Conservation (phyloP, 202 grass and related monocot genomes). For the Setaria viridis region DNA sequence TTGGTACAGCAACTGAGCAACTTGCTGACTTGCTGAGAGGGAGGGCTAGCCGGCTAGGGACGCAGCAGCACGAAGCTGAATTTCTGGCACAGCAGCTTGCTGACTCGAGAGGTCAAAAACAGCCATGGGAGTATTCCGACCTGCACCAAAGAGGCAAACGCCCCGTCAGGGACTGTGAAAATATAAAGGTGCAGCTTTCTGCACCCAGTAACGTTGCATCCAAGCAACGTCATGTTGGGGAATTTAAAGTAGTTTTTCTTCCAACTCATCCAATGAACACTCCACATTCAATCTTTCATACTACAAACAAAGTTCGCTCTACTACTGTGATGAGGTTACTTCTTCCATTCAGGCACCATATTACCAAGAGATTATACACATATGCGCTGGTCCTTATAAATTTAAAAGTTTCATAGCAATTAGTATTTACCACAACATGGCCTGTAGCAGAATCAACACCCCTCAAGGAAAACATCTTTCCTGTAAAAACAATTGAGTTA, state of each 20-base stretch:
- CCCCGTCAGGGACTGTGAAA: constrained; percentile 6
- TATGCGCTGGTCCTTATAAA: not conserved
- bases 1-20: constrained; percentile 18
- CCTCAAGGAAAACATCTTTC: constrained; percentile 60
- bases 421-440: constrained; percentile 49
- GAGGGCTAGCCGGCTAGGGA: not conserved
- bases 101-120: constrained; percentile 64
- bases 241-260: not conserved
- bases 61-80: constrained; percentile 11
- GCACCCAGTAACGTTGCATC: not conserved
- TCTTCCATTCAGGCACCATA: not conserved
- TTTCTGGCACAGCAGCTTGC: constrained; percentile 73
- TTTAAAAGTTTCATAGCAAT: not conserved
- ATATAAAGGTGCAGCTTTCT: constrained; percentile 1
- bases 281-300: not conserved
- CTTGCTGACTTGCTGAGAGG: not conserved
- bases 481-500: constrained; percentile 51
- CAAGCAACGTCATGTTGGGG: not conserved
- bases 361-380: not conserved
- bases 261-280: not conserved
- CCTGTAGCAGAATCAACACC: constrained; percentile 53
- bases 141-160: constrained; percentile 46
- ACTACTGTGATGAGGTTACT: not conserved
- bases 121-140: constrained; percentile 80
- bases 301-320: not conserved